phyloP scores from a whole-genome alignment of 768 basidiomycete genomes.

The Pulveroboletus sp. region DNA sequence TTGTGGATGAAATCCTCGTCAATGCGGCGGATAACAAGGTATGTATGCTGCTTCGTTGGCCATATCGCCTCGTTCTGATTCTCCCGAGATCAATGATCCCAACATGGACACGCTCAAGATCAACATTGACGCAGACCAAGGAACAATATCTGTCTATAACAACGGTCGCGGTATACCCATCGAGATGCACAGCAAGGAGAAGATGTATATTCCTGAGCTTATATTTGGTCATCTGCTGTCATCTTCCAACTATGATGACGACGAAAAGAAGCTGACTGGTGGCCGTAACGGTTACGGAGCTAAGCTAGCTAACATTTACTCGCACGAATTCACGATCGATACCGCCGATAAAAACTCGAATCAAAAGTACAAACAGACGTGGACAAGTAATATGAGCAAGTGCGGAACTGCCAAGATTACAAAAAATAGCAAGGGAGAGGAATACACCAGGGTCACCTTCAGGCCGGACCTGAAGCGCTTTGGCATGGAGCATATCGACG shows the following conservation, averaged over 20 bases:
- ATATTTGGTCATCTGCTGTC: constrained; percentile 96
- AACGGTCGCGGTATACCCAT: constrained; percentile 96
- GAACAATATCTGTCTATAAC: constrained; percentile 89
- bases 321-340: constrained; percentile 91
- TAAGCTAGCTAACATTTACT: constrained; percentile 98
- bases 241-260: constrained; percentile 96
- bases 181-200: constrained; percentile 89
- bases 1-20: constrained; percentile 97
- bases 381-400: constrained; percentile 88
- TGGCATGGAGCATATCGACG: constrained; percentile 87
- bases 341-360: constrained; percentile 83
- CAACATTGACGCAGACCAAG: constrained; percentile 76
- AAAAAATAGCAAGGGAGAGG: constrained; percentile 80
- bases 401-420: constrained; percentile 91
- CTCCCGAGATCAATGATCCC: constrained; percentile 77
- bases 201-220: constrained; percentile 93
- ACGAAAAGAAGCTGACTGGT: constrained; percentile 97
- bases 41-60: constrained; percentile 14
- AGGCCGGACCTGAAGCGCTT: constrained; percentile 89
- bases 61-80: neutral
- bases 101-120: constrained; percentile 92
- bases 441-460: constrained; percentile 91
- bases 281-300: constrained; percentile 99
- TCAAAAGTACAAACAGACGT: constrained; percentile 94
- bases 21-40: constrained; percentile 99